Conservation (phyloP, 2,329 filamentous ascomycete species). For the Aureobasidium sp. region DNA sequence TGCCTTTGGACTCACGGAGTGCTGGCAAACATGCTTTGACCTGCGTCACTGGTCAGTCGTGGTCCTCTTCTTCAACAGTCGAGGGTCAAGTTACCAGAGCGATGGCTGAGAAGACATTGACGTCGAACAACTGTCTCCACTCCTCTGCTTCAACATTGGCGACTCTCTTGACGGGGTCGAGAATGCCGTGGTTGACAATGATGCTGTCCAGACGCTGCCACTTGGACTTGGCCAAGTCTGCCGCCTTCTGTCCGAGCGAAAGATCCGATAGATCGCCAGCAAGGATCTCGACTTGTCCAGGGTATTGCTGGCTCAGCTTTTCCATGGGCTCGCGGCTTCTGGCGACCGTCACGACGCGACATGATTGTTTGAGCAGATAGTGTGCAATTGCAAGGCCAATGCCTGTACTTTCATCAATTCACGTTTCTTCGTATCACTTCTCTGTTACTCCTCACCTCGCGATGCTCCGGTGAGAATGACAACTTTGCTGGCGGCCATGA, state of each 20-base stretch:
- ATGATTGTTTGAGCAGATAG: conserved; percentile 46
- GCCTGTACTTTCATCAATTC: conserved; percentile 30
- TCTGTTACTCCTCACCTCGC: conserved; percentile 37
- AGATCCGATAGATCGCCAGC: conserved; percentile 51
- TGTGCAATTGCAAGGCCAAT: conserved; percentile 55
- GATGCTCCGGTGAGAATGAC: conserved; percentile 55
- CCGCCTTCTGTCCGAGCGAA: conserved; percentile 50
- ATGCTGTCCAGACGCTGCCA: conserved; percentile 68
- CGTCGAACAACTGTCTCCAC: conserved; percentile 69
- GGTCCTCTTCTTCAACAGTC: conserved; percentile 1
- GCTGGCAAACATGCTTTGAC: conserved; percentile 61
- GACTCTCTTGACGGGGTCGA: conserved; percentile 68
- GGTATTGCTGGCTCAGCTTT: conserved; percentile 46
- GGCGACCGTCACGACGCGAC: conserved; percentile 50
- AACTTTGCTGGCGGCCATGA: conserved; percentile 28
- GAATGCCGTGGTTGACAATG: conserved; percentile 77
- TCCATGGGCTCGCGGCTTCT: conserved; percentile 48
- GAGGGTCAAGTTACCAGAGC: conserved; percentile 54
- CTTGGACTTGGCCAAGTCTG: conserved; percentile 54
- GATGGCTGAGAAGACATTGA: conserved; percentile 80
- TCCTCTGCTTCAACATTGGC: conserved; percentile 59
- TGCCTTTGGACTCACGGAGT: conserved; percentile 60
- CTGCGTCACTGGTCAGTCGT: conserved; percentile 34
- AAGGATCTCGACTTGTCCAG: conserved; percentile 47
- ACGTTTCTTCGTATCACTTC: not conserved